Evolutionary conservation across 768 basidiomycete genomes (phyloP), one percentile per base, ranked within the genome.

Genomic region (Lactarius akahatsu): DNA sequence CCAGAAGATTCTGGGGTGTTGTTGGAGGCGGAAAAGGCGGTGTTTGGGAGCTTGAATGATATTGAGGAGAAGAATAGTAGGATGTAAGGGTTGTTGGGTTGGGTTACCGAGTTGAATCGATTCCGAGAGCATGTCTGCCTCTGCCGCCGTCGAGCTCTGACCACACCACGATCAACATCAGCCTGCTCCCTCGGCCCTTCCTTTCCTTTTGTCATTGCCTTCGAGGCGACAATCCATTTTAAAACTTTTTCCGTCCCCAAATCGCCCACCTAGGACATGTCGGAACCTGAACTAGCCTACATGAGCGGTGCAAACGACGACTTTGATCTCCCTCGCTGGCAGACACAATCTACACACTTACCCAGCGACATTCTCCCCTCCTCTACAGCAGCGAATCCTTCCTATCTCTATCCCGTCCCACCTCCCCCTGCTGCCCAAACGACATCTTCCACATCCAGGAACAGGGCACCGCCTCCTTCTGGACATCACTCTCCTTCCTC

Each of bases 241-340:
- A 26, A 40, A 23, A 40, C 55, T 36, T n/a, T 62, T 66, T 28
- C 9, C 30, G 13, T 45, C 60, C 28, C 18, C 38, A 55, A 59
- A 65, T 62, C 58, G 55, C 47, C 65, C 59, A 62, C 67, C 58
- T 65, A 67, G 73, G 74, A 74, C 77, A 89, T 90, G 87, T 88
- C 87, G 73, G 86, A 89, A 84, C 83, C 86, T 75, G 87, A 89
- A 80, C 82, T 87, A 66, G 82, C 81, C 71, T 89, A 87, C 84
- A 89, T 90, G 80, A 80, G 82, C 79, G 85, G 85, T 80, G 77
- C 86, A 73, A 89, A 90, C 86, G 89, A 91, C 80, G 86, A 85
- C 79, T 92, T 90, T 79, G 90, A 91, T 76, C 83, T 84, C 64
- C 83, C 84, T 68, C 83, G 83, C 73, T 84, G 82, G 83, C 81